Evolutionary conservation across 345 rosid genomes (phyloP).

Genomic region (Salix viminalis): DNA sequence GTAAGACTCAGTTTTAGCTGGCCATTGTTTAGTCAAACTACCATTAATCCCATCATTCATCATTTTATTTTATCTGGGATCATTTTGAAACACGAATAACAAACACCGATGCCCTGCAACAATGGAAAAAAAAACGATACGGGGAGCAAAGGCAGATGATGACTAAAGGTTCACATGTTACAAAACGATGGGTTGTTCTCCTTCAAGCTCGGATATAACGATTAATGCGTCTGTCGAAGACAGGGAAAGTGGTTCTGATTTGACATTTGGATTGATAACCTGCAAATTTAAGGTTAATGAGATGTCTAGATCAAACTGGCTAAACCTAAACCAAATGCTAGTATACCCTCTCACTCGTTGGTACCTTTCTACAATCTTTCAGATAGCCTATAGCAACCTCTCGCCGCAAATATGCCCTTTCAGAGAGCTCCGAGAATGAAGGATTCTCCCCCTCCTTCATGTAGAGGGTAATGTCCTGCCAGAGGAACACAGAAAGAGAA

Average conservation of each 20-base stretch:
- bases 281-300: constrained; percentile 28
- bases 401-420: constrained; percentile 66
- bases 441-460: constrained; percentile 81
- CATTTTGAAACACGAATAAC: neutral
- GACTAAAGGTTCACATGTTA: neutral
- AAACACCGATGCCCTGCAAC: neutral
- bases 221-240: constrained; percentile 59
- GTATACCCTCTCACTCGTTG: neutral
- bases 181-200: constrained; percentile 47
- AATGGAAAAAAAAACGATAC: neutral
- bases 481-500: neutral
- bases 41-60: neutral
- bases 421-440: constrained; percentile 71
- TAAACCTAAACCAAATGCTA: neutral
- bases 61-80: neutral
- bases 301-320: neutral
- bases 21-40: neutral
- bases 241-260: constrained; percentile 58
- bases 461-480: constrained; percentile 72
- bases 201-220: constrained; percentile 92
- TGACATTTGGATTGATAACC: constrained; percentile 76
- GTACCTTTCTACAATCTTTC: constrained; percentile 65
- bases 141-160: neutral
- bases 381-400: constrained; percentile 92
- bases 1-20: no score